Evolutionary conservation across 208 protist genomes (phyloP).

Genomic region (Willaertia magna): DNA sequence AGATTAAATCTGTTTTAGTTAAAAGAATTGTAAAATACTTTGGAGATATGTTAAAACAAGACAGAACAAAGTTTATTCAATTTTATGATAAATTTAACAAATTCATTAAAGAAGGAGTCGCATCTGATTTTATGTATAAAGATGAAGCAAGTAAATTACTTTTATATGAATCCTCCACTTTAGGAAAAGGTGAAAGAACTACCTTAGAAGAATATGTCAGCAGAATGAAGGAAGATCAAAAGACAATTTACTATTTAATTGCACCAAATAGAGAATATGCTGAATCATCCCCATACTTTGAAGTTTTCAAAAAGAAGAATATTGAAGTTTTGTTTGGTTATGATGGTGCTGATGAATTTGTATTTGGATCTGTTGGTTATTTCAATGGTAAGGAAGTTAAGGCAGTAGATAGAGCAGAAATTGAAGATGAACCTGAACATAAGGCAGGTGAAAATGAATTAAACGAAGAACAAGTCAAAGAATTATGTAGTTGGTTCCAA

Average conservation of each 20-base stretch:
- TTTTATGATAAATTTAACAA: conserved; percentile 80
- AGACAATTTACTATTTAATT: conserved; percentile 86
- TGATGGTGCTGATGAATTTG: background rate
- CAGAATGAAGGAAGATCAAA: conserved; percentile 83
- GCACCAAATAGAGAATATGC: conserved; percentile 68
- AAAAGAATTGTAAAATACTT: conserved; percentile 24
- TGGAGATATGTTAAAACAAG: conserved; percentile 58
- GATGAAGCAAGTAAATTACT: conserved; percentile 79
- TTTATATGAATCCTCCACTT: conserved; percentile 53
- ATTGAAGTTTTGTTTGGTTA: conserved; percentile 56
- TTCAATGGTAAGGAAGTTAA: background rate
- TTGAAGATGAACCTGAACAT: conserved; percentile 71
- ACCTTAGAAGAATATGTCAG: conserved; percentile 84
- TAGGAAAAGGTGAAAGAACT: conserved; percentile 18
- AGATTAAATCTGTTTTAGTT: conserved; percentile 70
- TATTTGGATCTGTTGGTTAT: background rate
- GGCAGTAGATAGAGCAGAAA: conserved; percentile 31
- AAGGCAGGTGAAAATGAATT: conserved; percentile 43
- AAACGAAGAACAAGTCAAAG: background rate
- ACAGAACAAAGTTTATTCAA: conserved; percentile 69
- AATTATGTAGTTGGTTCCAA: background rate
- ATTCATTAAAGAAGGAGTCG: conserved; percentile 90
- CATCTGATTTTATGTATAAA: conserved; percentile 80
- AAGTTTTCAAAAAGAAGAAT: conserved; percentile 82
- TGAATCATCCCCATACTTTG: conserved; percentile 80